Percentiles rank a stretch among this genome's conserved stretches.
Evolutionary conservation across 2,329 filamentous ascomycete genomes (phyloP).

Genomic region (Blastomyces gilchristii): DNA sequence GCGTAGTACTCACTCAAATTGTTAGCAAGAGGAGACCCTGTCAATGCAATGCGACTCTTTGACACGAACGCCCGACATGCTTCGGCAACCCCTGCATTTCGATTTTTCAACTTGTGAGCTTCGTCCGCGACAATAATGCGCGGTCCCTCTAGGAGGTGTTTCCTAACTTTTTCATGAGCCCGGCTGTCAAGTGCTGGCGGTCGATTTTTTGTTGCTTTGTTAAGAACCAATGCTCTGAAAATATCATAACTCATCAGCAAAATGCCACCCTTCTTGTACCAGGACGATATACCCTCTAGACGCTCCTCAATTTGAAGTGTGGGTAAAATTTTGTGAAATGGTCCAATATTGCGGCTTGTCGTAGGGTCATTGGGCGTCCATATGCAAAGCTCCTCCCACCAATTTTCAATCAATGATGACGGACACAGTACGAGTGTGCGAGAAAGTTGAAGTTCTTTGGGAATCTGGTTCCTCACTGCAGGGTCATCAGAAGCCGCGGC

Average conservation of each 20-base stretch:
- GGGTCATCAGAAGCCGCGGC: slow-evolving; percentile 51
- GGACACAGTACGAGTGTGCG: slow-evolving; percentile 68
- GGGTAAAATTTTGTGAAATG: slow-evolving; percentile 38
- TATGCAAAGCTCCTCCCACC: slow-evolving; percentile 62
- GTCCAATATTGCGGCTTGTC: slow-evolving; percentile 1
- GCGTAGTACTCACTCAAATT: slow-evolving; percentile 72
- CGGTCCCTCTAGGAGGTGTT: slow-evolving; percentile 49
- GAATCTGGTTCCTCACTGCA: slow-evolving; percentile 55
- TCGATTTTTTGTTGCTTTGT: slow-evolving; percentile 23
- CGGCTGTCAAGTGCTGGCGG: slow-evolving; percentile 24
- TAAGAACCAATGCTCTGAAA: slow-evolving; percentile 43
- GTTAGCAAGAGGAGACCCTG: slow-evolving; percentile 77
- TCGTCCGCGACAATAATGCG: slow-evolving; percentile 76
- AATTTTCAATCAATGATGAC: slow-evolving; percentile 65
- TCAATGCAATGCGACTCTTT: slow-evolving; percentile 66
- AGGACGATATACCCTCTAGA: slow-evolving; percentile 41
- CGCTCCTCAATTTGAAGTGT: slow-evolving; percentile 32
- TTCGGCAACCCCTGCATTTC: slow-evolving; percentile 41
- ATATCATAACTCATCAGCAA: slow-evolving; percentile 67
- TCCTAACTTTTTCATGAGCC: slow-evolving; percentile 32
- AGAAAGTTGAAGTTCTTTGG: slow-evolving; percentile 50
- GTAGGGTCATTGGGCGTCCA: slow-evolving; percentile 49
- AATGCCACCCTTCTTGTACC: slow-evolving; percentile 58
- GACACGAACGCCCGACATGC: slow-evolving; percentile 54
- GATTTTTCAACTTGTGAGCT: slow-evolving; percentile 69